Base-by-base conservation (phyloP, 106 monocot species). In the Acorus calamus region DNA sequence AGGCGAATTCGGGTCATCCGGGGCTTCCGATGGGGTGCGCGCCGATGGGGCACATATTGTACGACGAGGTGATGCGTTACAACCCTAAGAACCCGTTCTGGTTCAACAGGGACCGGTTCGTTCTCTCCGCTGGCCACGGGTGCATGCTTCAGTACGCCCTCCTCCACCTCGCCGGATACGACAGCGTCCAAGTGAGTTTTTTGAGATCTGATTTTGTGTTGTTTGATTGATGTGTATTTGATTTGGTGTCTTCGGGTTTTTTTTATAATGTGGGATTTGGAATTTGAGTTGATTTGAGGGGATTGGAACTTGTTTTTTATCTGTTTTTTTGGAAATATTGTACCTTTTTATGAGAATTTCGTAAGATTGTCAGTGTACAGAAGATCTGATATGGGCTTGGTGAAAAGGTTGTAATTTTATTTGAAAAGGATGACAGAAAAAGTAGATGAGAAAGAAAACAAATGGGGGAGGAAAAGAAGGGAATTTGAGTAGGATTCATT, bases 121-220 rank as follows among this genome's bases (percentile, higher is more conserved):
- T 94, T 4, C 86, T 94, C 62, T 94, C 94, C 13, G 94, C 94
- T 11, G 94, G 94, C 5, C 94, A 94, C 47, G 94, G 94, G 2
- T 94, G 94, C 66, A 94, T 94, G 94, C 86, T 94, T 46, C 94
- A 84, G 71, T 94, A 94, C 69, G 94, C 94, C 1, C 76, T 94
- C 44, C 86, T 94, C 55, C 94, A 94, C 65, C 86, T 94, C 44
- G 94, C 94, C 43, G 94, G 94, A 5, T 94, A 89, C 55, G 89
- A 89, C 62, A 89, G 89, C 66, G 94, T 94, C 54, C 48, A 62
- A 86, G 94, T 94, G 56, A 69, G 71, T 66, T 11, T 56, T 8
- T 47, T 6, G 56, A 44, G 11, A 44, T 66, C 7, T 56, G 8
- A 11, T 43, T 41, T 49, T 50, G 7, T 14, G 4, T 8, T 11